phyloP scores from a whole-genome alignment of 768 basidiomycete species.

The Suillus luteus region DNA sequence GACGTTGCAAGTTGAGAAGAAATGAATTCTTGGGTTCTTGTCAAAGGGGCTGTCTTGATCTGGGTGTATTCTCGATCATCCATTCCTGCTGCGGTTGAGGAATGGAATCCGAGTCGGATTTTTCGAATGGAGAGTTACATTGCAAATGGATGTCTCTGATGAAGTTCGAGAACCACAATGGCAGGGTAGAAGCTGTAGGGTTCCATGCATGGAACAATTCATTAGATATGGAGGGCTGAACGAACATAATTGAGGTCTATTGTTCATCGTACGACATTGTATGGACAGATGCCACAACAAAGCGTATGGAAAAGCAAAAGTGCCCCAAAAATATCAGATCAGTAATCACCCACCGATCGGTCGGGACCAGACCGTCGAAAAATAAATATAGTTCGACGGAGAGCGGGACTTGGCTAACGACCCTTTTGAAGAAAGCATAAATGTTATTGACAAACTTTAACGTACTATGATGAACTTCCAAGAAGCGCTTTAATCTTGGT shows the following conservation, averaged over 20 bases:
- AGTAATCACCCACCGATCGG: neutral
- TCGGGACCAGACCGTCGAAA: neutral
- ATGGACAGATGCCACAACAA: neutral
- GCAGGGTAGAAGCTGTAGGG: neutral
- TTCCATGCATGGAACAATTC: neutral
- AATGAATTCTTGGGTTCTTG: neutral
- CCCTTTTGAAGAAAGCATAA: neutral
- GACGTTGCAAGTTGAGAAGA: neutral
- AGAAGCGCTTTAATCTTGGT: constrained; percentile 2
- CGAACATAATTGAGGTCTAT: neutral
- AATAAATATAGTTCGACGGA: neutral
- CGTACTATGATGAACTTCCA: constrained; percentile 1
- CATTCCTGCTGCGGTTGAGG: neutral
- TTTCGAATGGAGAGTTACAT: neutral
- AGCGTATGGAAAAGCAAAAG: neutral
- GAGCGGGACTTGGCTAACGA: neutral
- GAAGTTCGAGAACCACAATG: neutral
- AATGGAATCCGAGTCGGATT: neutral
- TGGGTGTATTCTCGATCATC: neutral
- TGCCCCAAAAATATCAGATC: neutral
- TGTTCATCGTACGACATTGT: neutral
- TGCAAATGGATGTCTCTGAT: neutral
- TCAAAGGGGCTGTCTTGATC: neutral
- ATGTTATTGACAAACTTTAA: constrained; percentile 2
- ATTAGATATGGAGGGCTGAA: neutral